phyloP scores from a whole-genome alignment of 2,329 filamentous ascomycete species.

The Samsoniella hepiali region DNA sequence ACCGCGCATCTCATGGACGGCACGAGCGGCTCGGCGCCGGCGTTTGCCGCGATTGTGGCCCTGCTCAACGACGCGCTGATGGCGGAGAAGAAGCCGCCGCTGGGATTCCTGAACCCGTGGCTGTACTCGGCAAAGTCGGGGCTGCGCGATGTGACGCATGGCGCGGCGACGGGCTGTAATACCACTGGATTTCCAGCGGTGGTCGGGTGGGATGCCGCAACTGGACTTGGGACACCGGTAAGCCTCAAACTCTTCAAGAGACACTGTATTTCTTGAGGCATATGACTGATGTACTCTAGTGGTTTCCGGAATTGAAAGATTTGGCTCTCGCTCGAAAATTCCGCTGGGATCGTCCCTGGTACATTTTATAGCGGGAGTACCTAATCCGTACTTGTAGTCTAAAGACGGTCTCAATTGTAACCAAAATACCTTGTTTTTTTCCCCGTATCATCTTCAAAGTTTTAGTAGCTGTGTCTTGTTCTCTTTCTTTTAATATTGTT shows the following conservation, averaged over 20 bases:
- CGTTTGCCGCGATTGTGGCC: slow-evolving; percentile 60
- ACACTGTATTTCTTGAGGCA: too few species aligned
- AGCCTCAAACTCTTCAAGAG: neutral
- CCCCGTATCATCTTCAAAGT: too few species aligned
- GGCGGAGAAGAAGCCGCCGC: slow-evolving; percentile 45
- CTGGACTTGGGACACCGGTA: slow-evolving; percentile 34
- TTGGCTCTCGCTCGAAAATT: neutral
- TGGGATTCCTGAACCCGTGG: slow-evolving; percentile 63
- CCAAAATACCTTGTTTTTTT: too few species aligned
- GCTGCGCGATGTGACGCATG: slow-evolving; percentile 21
- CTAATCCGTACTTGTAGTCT: too few species aligned
- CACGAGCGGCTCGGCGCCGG: slow-evolving; percentile 54
- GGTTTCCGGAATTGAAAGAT: slow-evolving; percentile 16
- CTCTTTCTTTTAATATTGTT: too few species aligned
- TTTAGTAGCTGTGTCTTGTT: too few species aligned
- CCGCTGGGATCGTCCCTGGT: slow-evolving; percentile 14
- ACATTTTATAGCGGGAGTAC: neutral
- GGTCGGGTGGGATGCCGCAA: slow-evolving; percentile 26
- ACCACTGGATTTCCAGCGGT: slow-evolving; percentile 10
- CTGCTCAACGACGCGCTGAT: slow-evolving; percentile 64
- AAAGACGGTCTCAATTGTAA: too few species aligned
- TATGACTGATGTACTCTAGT: neutral
- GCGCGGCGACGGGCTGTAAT: slow-evolving; percentile 7
- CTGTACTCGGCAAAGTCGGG: slow-evolving; percentile 39
- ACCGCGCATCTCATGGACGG: slow-evolving; percentile 5